These are phyloP conservation scores for Didymella segeticola DNA, from an alignment of 2,329 filamentous ascomycete genomes.

Conservation along the genomic window DNA sequence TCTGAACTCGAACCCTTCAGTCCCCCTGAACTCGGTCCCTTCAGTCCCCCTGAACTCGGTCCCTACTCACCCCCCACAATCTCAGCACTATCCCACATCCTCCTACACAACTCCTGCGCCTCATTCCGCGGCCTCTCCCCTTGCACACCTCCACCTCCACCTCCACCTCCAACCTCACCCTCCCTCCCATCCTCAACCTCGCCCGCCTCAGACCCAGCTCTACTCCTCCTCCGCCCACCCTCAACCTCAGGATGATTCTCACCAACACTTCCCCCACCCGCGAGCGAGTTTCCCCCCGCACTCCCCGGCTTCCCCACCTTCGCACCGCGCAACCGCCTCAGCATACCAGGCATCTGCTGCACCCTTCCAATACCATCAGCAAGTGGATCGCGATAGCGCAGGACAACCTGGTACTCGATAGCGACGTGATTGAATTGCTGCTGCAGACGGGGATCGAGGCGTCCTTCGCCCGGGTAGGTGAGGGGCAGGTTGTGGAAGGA, in stretches of 20 bases:
- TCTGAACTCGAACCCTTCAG: too few species aligned
- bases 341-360: constrained; percentile 57
- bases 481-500: constrained; percentile 44
- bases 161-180: constrained; percentile 39
- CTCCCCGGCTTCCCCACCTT: constrained; percentile 27
- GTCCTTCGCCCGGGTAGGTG: constrained; percentile 36
- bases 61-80: constrained; percentile 35
- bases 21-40: too few species aligned
- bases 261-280: constrained; percentile 41
- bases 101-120: constrained; percentile 49
- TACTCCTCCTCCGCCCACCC: constrained; percentile 33
- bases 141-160: constrained; percentile 36
- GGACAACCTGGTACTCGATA: constrained; percentile 76
- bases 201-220: constrained; percentile 39
- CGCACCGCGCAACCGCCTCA: constrained; percentile 39
- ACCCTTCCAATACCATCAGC: constrained; percentile 66
- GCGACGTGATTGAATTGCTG: constrained; percentile 73
- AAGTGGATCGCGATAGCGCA: constrained; percentile 74
- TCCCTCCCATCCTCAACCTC: constrained; percentile 32
- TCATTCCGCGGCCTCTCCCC: constrained; percentile 43
- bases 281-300: constrained; percentile 24
- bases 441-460: constrained; percentile 67
- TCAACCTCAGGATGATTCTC: constrained; percentile 38
- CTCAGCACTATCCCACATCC: constrained; percentile 50
- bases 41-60: too few species aligned